Conservation (phyloP, 1,284 basidiomycete genomes). For the Marasmius sp. region DNA sequence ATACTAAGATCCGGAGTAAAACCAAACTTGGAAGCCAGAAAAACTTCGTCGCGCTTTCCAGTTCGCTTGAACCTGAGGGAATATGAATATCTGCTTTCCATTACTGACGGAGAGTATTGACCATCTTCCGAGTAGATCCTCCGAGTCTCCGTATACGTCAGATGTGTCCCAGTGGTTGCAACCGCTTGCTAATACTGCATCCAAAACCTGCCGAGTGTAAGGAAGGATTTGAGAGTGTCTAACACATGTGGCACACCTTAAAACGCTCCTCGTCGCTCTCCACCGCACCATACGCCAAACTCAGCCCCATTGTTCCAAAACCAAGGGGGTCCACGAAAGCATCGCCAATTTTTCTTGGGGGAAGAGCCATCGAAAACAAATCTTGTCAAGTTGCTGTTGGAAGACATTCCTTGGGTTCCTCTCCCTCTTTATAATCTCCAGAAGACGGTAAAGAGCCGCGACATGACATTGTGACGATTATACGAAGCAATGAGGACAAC, state of each 20-base stretch:
- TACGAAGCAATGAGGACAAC: no score
- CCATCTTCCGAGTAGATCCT: conserved; percentile 42
- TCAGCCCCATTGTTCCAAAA: conserved; percentile 24
- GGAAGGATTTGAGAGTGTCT: neutral
- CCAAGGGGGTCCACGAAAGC: conserved; percentile 21
- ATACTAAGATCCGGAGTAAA: conserved; percentile 14
- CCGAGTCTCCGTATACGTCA: conserved; percentile 36
- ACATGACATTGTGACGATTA: no score
- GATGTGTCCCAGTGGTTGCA: conserved; percentile 40
- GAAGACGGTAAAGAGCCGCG: no score
- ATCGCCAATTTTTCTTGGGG: no score
- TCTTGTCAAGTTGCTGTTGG: no score
- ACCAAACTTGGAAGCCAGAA: conserved; percentile 54
- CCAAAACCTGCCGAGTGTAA: conserved; percentile 28
- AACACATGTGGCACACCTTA: conserved; percentile 8
- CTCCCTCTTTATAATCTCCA: no score
- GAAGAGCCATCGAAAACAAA: no score
- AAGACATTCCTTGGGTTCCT: no score
- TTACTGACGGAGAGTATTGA: conserved; percentile 9
- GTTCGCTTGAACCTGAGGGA: conserved; percentile 39
- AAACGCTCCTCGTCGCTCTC: conserved; percentile 18
- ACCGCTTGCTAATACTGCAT: conserved; percentile 34
- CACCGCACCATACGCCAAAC: conserved; percentile 14
- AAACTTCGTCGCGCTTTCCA: conserved; percentile 43
- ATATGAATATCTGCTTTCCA: neutral